A percentile compares a stretch with the other conserved stretches of the same genome.
Evolutionary conservation across 2,329 filamentous ascomycete genomes (phyloP).

Genomic region (Cercospora brassicicola): DNA sequence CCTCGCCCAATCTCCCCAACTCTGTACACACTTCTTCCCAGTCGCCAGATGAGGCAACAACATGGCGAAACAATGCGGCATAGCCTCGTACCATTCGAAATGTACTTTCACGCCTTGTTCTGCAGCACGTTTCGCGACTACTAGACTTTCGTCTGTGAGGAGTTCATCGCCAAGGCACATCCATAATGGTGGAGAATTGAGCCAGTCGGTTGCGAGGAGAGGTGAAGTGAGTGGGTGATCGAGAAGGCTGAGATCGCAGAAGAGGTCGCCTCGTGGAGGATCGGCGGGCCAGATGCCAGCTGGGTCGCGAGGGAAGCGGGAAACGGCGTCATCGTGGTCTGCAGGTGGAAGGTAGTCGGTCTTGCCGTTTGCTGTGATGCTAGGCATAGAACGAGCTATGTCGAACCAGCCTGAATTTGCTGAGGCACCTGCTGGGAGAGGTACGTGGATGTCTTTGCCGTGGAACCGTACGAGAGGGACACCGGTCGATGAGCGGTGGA

Average conservation of each 20-base stretch:
- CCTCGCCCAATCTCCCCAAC: slow-evolving; percentile 39
- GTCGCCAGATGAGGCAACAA: slow-evolving; percentile 42
- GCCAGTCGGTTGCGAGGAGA: slow-evolving; percentile 60
- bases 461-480: slow-evolving; percentile 59
- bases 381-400: slow-evolving; percentile 63
- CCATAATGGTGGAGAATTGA: slow-evolving; percentile 64
- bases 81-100: slow-evolving; percentile 73
- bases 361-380: slow-evolving; percentile 51
- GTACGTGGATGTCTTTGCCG: slow-evolving; percentile 58
- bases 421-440: slow-evolving; percentile 66
- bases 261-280: slow-evolving; percentile 51
- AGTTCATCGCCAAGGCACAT: slow-evolving; percentile 70
- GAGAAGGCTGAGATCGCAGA: slow-evolving; percentile 47
- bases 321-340: slow-evolving; percentile 38
- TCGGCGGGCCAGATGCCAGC: slow-evolving; percentile 46
- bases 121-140: slow-evolving; percentile 59
- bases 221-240: slow-evolving; percentile 69
- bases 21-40: slow-evolving; percentile 39
- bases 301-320: slow-evolving; percentile 49
- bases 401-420: slow-evolving; percentile 71
- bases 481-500: slow-evolving; percentile 50
- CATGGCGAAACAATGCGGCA: slow-evolving; percentile 70
- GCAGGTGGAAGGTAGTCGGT: slow-evolving; percentile 65
- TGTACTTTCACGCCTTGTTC: slow-evolving; percentile 61
- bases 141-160: slow-evolving; percentile 65